These are phyloP conservation scores for Moringa oleifera DNA, from an alignment of 345 rosid species.

Conservation along the genomic window DNA sequence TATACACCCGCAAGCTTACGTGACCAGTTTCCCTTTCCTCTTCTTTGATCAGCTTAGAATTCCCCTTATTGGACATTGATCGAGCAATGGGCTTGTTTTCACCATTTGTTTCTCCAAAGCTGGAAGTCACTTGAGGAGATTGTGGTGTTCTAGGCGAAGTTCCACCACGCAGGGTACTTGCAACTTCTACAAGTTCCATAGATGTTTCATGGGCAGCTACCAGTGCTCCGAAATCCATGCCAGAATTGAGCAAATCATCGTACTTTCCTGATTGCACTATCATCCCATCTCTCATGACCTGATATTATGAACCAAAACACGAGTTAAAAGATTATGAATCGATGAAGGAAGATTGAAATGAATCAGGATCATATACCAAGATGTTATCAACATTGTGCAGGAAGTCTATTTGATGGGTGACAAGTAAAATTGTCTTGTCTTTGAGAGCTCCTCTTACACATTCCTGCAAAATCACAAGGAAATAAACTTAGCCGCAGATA, in stretches of 20 bases:
- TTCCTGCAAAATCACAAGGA: slow-evolving; percentile 39
- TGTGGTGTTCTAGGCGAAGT: slow-evolving; percentile 36
- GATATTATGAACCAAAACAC: slow-evolving; percentile 1
- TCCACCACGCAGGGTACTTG: slow-evolving; percentile 20
- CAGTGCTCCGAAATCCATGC: slow-evolving; percentile 64
- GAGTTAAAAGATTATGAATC: neutral
- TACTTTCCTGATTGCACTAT: slow-evolving; percentile 88
- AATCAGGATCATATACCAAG: slow-evolving; percentile 26
- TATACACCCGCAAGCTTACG: slow-evolving; percentile 67
- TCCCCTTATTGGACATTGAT: slow-evolving; percentile 40
- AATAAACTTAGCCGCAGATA: slow-evolving; percentile 8
- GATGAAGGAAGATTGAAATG: too few relatives aligned
- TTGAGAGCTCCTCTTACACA: slow-evolving; percentile 85
- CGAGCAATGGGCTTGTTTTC: slow-evolving; percentile 39
- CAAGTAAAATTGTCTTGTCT: slow-evolving; percentile 81
- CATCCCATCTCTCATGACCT: slow-evolving; percentile 93
- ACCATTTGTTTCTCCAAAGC: slow-evolving; percentile 38
- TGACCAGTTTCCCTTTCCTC: slow-evolving; percentile 85
- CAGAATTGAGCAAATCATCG: slow-evolving; percentile 45
- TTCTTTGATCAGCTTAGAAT: slow-evolving; percentile 75
- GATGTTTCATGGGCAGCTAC: slow-evolving; percentile 85
- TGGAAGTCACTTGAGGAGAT: slow-evolving; percentile 27
- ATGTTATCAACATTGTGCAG: slow-evolving; percentile 81
- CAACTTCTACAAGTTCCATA: slow-evolving; percentile 80
- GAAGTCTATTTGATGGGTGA: slow-evolving; percentile 97